phyloP scores from a whole-genome alignment of 2,329 filamentous ascomycete genomes.

The Pseudocercospora eumusae region DNA sequence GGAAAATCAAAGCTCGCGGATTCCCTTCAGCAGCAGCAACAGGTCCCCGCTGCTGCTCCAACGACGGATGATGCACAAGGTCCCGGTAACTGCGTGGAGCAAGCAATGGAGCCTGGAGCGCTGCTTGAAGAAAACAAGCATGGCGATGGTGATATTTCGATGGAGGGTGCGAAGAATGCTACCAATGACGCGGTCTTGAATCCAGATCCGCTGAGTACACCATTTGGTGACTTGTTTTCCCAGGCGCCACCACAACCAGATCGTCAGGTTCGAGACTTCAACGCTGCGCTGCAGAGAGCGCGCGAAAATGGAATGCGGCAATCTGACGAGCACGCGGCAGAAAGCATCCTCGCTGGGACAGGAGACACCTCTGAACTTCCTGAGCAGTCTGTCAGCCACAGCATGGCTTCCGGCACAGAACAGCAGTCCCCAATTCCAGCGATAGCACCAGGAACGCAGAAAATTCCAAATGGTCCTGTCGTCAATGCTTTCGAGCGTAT shows the following conservation, averaged over 20 bases:
- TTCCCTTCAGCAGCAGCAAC: constrained; percentile 5
- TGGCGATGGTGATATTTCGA: background rate
- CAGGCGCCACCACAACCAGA: constrained; percentile 31
- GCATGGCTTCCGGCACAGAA: constrained; percentile 5
- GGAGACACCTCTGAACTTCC: background rate
- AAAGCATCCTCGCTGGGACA: background rate
- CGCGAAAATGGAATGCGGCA: background rate
- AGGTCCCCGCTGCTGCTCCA: background rate
- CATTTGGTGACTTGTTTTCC: constrained; percentile 34
- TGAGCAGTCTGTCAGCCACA: background rate
- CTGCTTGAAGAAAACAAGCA: background rate
- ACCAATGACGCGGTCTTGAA: constrained; percentile 25
- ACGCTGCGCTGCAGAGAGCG: constrained; percentile 37
- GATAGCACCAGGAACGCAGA: constrained; percentile 34
- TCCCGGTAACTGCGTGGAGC: background rate
- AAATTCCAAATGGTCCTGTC: constrained; percentile 50
- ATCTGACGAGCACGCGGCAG: background rate
- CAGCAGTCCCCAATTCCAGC: constrained; percentile 37
- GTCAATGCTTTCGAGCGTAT: constrained; percentile 66
- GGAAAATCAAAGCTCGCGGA: constrained; percentile 20
- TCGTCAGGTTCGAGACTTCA: constrained; percentile 44
- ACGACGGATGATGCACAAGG: background rate
- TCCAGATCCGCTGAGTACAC: constrained; percentile 32
- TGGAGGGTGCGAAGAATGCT: background rate
- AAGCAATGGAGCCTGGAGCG: background rate